These are phyloP conservation scores for Pseudonitzschia delicatissima DNA, from an alignment of 108 stramenopile species.

Conservation along the genomic window DNA sequence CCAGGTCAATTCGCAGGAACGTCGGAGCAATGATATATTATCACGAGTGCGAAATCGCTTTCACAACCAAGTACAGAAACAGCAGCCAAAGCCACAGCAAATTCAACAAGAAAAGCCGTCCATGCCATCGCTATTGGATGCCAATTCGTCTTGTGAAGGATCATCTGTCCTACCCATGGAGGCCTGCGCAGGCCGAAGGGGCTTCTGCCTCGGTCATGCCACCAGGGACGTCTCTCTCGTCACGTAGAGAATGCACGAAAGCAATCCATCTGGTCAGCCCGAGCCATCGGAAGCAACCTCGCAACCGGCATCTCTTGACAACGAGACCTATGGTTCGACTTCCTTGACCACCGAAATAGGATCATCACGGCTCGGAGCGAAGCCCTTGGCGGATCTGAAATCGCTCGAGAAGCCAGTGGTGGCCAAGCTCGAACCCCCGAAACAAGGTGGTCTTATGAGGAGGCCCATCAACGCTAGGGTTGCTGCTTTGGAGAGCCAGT, in stretches of 20 bases:
- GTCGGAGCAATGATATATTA: constrained; percentile 8
- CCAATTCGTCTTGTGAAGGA: background rate
- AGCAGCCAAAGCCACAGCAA: background rate
- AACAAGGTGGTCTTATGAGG: background rate
- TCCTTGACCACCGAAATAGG: background rate
- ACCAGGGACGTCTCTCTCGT: background rate
- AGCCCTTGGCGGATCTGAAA: background rate
- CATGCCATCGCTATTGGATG: background rate
- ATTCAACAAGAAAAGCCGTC: background rate
- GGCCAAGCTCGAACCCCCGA: background rate
- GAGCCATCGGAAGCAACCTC: constrained; percentile 5
- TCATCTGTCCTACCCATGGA: background rate
- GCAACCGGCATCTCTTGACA: background rate
- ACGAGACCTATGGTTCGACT: background rate
- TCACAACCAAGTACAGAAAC: background rate
- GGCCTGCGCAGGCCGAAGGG: no score
- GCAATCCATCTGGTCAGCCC: constrained; percentile 4
- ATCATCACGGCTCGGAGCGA: background rate
- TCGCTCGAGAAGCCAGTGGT: background rate
- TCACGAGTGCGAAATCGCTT: background rate
- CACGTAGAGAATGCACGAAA: constrained; percentile 11
- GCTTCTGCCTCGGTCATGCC: background rate
- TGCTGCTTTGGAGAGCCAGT: background rate
- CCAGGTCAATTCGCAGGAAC: no score
- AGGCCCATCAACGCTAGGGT: background rate